phyloP scores from a whole-genome alignment of 768 basidiomycete species.

The Tulasnella sp. region DNA sequence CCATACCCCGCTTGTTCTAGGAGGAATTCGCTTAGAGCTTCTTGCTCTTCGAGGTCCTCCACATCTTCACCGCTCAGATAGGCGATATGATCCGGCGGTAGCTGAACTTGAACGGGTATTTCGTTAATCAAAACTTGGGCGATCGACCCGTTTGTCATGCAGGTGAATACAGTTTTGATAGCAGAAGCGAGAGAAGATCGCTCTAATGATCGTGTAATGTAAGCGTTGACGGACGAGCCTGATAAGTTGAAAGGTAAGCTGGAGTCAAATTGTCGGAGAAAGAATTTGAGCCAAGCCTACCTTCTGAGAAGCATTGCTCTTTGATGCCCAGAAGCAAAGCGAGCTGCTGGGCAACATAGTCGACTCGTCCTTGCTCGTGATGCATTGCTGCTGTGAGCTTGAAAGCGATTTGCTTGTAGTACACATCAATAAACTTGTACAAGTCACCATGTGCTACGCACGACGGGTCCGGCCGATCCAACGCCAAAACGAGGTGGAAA shows the following conservation, averaged over 20 bases:
- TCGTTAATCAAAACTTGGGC: constrained; percentile 75
- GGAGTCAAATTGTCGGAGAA: constrained; percentile 42
- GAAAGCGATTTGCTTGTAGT: constrained; percentile 87
- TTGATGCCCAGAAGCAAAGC: constrained; percentile 65
- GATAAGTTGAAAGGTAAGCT: neutral
- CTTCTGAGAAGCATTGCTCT: constrained; percentile 65
- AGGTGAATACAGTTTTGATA: constrained; percentile 76
- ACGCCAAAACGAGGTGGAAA: constrained; percentile 82
- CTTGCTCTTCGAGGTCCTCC: constrained; percentile 52
- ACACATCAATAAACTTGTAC: constrained; percentile 73
- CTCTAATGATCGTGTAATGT: constrained; percentile 51
- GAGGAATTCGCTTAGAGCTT: constrained; percentile 43
- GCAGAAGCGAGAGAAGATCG: constrained; percentile 69
- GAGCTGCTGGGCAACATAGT: constrained; percentile 81
- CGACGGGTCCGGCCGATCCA: constrained; percentile 87
- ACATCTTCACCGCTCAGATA: constrained; percentile 52
- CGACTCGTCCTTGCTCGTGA: constrained; percentile 81
- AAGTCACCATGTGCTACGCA: constrained; percentile 76
- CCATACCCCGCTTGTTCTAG: constrained; percentile 41
- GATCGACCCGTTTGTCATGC: constrained; percentile 69
- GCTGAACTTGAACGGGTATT: constrained; percentile 78
- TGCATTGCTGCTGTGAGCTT: constrained; percentile 88
- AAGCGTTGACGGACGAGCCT: constrained; percentile 38
- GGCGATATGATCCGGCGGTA: constrained; percentile 74
- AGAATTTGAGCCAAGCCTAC: constrained; percentile 39